Evolutionary conservation across 176 grass and related monocot genomes (phyloP), one percentile per base, ranked within the genome.

Genomic region (Carex littledalei): DNA sequence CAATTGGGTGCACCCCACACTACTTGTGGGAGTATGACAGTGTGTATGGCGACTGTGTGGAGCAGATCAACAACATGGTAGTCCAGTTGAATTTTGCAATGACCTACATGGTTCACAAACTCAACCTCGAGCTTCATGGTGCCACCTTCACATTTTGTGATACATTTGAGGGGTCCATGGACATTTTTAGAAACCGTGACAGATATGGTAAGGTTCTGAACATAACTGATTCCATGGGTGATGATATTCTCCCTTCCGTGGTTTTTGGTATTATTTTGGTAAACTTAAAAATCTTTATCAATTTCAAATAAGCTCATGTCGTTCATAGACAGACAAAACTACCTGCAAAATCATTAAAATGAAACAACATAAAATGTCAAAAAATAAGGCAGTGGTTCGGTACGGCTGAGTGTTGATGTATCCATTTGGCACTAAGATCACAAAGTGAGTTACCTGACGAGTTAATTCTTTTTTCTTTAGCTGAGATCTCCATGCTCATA

Each of bases 61-160:
- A 93, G 4, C 85, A 87, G 80, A 88, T 97, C 50, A 97, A 97
- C 45, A 91, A 90, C 3, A 53, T 97, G 1, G 82, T 91, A 56
- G 84, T 97, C 31, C 86, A 93, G 78, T 93, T 93, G 84, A 97
- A 97, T 58, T 88, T 93, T 70, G 91, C 89, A 45, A 84, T 97
- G 71, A 90, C 72, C 80, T 67, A 91, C 84, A 91, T 90, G 89
- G 90, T 92, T 31, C 63, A 45, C 0, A 86, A 93, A 85, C 90
- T 97, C 86, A 90, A 87, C 58, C 45, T 22, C n/a, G 91, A 91
- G 86, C 84, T 91, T 85, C 71, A 88, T 29, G 86, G 88, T 61
- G 87, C 87, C 63, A 85, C 83, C 57, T 89, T 91, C 77, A 91
- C 84, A 16, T 97, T 93, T 53, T 97, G 94, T 34, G 94, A 93